Conservation (phyloP, 208 protist genomes). For the Sergeia podlipaevii region DNA sequence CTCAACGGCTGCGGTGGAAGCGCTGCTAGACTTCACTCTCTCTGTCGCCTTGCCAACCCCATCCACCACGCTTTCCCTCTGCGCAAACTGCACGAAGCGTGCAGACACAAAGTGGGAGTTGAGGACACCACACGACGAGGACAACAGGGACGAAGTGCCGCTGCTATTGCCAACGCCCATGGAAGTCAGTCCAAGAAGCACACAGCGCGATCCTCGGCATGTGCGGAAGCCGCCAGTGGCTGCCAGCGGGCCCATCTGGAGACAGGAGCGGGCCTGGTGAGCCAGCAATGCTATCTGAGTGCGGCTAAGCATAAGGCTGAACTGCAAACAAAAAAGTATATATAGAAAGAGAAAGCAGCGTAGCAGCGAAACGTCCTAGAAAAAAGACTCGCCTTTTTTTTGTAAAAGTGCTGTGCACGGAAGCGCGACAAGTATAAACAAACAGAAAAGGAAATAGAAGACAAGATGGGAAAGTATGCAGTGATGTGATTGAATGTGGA, state of each 20-base stretch:
- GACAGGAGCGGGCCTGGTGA: too few species aligned
- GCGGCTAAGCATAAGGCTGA: not conserved
- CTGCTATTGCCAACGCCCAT: not conserved
- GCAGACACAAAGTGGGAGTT: not conserved
- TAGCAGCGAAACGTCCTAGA: too few species aligned
- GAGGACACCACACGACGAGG: not conserved
- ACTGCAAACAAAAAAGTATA: not conserved
- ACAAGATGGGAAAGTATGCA: not conserved
- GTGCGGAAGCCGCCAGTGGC: not conserved
- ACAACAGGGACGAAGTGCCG: not conserved
- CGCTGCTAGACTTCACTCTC: slow-evolving; percentile 10
- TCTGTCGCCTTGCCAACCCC: slow-evolving; percentile 62
- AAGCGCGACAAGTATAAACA: too few species aligned
- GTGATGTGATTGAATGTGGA: too few species aligned
- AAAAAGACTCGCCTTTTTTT: too few species aligned
- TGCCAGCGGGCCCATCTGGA: not conserved
- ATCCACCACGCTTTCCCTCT: slow-evolving; percentile 53
- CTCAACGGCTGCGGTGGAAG: too few species aligned
- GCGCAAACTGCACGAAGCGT: slow-evolving; percentile 63
- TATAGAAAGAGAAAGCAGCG: not conserved
- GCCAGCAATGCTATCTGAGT: too few species aligned
- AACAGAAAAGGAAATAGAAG: slow-evolving; percentile 10
- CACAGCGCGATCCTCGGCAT: not conserved
- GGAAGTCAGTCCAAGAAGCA: not conserved
- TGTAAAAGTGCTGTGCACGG: too few species aligned